phyloP scores from a whole-genome alignment of 2,329 filamentous ascomycete species.

The Ophiocordyceps australis region DNA sequence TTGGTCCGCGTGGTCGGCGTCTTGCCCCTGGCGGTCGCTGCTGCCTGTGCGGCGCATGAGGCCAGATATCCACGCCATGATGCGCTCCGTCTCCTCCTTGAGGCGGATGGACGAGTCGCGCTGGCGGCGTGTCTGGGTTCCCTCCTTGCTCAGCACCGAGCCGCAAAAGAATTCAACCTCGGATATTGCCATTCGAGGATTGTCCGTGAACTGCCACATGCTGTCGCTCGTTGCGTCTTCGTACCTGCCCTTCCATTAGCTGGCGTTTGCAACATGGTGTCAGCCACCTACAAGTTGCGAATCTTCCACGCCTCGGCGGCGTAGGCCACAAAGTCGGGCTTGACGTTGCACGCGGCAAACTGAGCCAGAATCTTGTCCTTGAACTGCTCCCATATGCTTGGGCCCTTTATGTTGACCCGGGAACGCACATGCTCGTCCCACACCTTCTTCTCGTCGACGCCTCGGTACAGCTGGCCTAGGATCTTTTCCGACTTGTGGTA shows the following conservation, averaged over 20 bases:
- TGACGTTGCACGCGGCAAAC: constrained; percentile 5
- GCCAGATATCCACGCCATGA: constrained; percentile 20
- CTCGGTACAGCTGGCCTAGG: constrained; percentile 52
- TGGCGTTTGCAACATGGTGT: no score
- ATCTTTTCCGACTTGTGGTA: constrained; percentile 54
- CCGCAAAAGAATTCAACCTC: constrained; percentile 38
- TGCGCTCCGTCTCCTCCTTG: constrained; percentile 29
- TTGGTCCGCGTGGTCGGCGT: constrained; percentile 2
- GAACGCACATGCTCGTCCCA: constrained; percentile 30
- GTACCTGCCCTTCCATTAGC: constrained; percentile 24
- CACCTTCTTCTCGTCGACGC: constrained; percentile 54
- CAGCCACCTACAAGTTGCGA: constrained; percentile 21
- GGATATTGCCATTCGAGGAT: constrained; percentile 20
- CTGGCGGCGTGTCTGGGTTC: constrained; percentile 28
- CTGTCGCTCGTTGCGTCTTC: constrained; percentile 20
- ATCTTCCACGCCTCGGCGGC: constrained; percentile 22
- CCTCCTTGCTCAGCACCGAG: constrained; percentile 31
- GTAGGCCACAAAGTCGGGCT: constrained; percentile 15
- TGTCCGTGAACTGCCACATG: constrained; percentile 26
- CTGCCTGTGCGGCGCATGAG: constrained; percentile 8
- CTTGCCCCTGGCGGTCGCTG: not conserved
- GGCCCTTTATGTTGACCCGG: constrained; percentile 7
- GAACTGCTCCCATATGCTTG: constrained; percentile 25
- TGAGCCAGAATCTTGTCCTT: constrained; percentile 7
- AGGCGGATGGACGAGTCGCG: constrained; percentile 32